phyloP scores from a whole-genome alignment of 2,329 filamentous ascomycete species.

The Xylariaceae sp. region DNA sequence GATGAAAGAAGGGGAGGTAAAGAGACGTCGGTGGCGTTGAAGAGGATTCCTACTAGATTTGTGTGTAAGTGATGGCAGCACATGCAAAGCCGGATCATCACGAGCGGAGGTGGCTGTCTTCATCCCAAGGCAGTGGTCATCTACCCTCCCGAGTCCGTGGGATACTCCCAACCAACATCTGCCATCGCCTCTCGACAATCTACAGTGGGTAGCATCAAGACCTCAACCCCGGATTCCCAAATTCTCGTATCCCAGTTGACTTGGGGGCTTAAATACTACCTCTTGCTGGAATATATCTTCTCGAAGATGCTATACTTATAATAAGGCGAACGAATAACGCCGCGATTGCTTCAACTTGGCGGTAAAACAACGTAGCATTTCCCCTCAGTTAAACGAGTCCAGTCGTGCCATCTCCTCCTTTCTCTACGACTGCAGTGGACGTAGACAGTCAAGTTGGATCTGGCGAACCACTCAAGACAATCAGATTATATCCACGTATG shows the following conservation, averaged over 20 bases:
- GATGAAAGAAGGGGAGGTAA: background rate
- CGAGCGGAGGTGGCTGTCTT: constrained; percentile 2
- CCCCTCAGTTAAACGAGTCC: background rate
- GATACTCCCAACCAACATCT: background rate
- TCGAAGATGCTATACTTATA: no score
- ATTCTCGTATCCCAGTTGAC: no score
- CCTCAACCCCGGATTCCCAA: no score
- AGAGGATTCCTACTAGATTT: background rate
- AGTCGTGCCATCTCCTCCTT: background rate
- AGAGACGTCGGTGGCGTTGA: background rate
- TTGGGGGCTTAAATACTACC: no score
- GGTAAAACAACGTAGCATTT: background rate
- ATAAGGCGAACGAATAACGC: background rate
- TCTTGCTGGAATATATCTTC: no score
- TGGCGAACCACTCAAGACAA: no score
- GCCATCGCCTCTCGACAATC: background rate
- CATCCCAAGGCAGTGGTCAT: background rate
- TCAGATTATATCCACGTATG: background rate
- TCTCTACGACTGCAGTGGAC: background rate
- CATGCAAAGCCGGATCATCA: constrained; percentile 14
- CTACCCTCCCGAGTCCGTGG: background rate
- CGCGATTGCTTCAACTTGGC: background rate
- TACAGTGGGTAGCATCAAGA: no score
- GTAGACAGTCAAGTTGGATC: background rate
- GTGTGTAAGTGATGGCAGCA: constrained; percentile 9